Percentiles rank a stretch among this genome's conserved stretches.
These are phyloP conservation scores for Trypanosoma theileri DNA, from an alignment of 208 protist species.

Conservation along the genomic window DNA sequence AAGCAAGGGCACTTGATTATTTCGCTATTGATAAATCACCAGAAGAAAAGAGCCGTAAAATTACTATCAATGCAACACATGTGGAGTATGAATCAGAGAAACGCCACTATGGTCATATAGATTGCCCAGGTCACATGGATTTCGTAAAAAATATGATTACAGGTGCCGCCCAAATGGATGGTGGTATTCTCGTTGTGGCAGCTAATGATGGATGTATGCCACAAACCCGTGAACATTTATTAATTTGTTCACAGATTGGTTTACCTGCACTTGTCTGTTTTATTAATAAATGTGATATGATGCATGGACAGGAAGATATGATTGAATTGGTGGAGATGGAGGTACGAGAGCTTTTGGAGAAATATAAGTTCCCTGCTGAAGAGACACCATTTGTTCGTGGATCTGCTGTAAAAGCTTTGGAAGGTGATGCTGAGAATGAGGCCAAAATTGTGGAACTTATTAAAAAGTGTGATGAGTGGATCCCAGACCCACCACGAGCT, in stretches of 20 bases:
- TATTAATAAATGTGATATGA: constrained; percentile 98
- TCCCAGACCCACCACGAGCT: constrained; percentile 92
- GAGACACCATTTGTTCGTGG: constrained; percentile 91
- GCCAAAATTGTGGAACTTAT: constrained; percentile 93
- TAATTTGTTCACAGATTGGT: constrained; percentile 98
- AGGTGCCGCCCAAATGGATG: constrained; percentile 97
- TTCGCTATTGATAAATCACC: constrained; percentile 99
- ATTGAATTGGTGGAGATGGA: constrained; percentile 97
- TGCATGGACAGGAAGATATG: constrained; percentile 92
- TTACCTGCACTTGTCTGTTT: constrained; percentile 97
- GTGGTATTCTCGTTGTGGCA: constrained; percentile 90
- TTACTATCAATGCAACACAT: constrained; percentile 98
- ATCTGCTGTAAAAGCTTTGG: constrained; percentile 96
- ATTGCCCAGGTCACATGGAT: constrained; percentile 99
- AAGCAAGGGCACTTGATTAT: constrained; percentile 88
- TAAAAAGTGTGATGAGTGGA: constrained; percentile 92
- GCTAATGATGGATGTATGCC: constrained; percentile 97
- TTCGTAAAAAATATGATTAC: constrained; percentile 99
- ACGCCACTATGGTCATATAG: constrained; percentile 99
- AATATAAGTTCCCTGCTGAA: constrained; percentile 94
- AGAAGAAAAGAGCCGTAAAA: constrained; percentile 99
- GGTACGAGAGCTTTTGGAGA: constrained; percentile 94
- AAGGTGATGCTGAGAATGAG: constrained; percentile 93
- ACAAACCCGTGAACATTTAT: constrained; percentile 99
- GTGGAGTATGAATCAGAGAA: constrained; percentile 99